Conservation (phyloP, 2,329 filamentous ascomycete genomes). For the Colletotrichum cereale region DNA sequence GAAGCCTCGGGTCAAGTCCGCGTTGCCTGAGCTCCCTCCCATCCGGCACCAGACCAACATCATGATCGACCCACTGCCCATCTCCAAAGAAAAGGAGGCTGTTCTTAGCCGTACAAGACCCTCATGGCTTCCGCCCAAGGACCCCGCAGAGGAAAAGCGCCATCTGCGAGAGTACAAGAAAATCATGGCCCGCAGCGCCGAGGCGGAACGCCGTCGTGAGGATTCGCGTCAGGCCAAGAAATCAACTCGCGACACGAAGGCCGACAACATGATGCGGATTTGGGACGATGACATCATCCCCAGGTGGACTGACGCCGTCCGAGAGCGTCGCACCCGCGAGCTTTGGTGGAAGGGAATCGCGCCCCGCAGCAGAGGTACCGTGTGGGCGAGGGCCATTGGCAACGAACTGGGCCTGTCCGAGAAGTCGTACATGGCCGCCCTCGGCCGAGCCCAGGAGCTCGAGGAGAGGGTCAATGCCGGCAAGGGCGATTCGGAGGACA, state of each 20-base stretch:
- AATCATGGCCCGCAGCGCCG: conserved; percentile 78
- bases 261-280: conserved; percentile 67
- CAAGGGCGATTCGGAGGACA: conserved; percentile 66
- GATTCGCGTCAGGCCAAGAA: conserved; percentile 64
- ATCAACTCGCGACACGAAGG: conserved; percentile 66
- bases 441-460: conserved; percentile 74
- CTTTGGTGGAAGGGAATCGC: conserved; percentile 87
- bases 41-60: conserved; percentile 77
- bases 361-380: conserved; percentile 74
- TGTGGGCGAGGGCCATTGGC: conserved; percentile 79
- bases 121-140: conserved; percentile 87
- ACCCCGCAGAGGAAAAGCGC: conserved; percentile 89
- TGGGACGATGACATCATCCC: conserved; percentile 85
- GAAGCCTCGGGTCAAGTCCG: conserved; percentile 71
- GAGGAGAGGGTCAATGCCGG: conserved; percentile 67
- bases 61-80: conserved; percentile 86
- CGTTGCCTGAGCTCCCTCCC: conserved; percentile 77
- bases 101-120: conserved; percentile 84
- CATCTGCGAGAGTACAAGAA: conserved; percentile 88
- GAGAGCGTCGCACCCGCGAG: conserved; percentile 77
- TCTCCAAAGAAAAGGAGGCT: conserved; percentile 89
- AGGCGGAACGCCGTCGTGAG: conserved; percentile 71
- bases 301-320: conserved; percentile 79
- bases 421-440: conserved; percentile 77
- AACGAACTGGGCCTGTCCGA: conserved; percentile 78